These are phyloP conservation scores for Tritrichomonas musculus DNA, from an alignment of 208 protist genomes.

Conservation along the genomic window DNA sequence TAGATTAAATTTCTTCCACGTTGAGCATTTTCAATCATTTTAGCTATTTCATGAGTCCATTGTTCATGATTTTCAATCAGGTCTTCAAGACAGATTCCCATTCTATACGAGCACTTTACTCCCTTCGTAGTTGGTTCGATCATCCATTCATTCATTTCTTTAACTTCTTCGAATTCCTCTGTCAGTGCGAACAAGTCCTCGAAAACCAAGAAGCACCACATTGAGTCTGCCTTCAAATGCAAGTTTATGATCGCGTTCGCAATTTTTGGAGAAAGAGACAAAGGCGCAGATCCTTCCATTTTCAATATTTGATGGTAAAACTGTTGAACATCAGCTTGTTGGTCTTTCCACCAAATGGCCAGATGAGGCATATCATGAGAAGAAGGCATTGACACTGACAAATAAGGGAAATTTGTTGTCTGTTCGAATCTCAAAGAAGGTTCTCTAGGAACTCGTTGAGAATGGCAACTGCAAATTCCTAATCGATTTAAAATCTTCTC, in stretches of 20 bases:
- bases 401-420: neutral
- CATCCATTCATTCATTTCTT: neutral
- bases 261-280: neutral
- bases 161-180: neutral
- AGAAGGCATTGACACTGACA: neutral
- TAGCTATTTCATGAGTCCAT: no score
- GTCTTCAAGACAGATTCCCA: no score
- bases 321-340: conserved; percentile 16
- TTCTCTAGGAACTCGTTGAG: neutral
- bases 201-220: conserved; percentile 12
- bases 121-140: no score
- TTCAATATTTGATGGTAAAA: conserved; percentile 15
- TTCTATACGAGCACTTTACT: no score
- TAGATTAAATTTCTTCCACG: no score
- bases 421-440: neutral
- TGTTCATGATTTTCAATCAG: no score
- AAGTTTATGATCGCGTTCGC: neutral
- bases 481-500: neutral
- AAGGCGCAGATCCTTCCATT: neutral
- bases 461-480: neutral
- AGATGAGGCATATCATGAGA: conserved; percentile 21
- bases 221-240: neutral
- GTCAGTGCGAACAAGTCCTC: neutral
- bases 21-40: no score
- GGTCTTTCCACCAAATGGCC: neutral